These are phyloP conservation scores for Exserohilum turcica DNA, from an alignment of 2,329 filamentous ascomycete species.

Conservation along the genomic window DNA sequence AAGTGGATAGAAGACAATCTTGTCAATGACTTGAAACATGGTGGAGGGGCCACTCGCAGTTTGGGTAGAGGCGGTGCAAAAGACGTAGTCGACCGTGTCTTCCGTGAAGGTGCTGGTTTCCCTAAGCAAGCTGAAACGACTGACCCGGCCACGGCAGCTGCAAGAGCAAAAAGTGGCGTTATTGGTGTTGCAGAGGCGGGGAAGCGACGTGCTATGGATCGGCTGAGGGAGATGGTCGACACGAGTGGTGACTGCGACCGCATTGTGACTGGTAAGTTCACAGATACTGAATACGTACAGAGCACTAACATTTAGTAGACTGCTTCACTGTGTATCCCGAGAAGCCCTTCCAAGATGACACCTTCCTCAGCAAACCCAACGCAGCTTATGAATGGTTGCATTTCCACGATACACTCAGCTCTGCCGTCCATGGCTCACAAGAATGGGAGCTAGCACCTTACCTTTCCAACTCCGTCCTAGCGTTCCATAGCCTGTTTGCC, in stretches of 20 bases:
- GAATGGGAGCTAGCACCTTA: constrained; percentile 93
- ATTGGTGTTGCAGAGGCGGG: constrained; percentile 73
- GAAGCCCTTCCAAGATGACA: constrained; percentile 91
- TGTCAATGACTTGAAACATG: constrained; percentile 69
- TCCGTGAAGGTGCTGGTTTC: constrained; percentile 79
- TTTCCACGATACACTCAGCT: constrained; percentile 85
- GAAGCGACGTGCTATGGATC: constrained; percentile 74
- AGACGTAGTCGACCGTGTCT: constrained; percentile 78
- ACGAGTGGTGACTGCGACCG: constrained; percentile 79
- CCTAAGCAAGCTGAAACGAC: constrained; percentile 61
- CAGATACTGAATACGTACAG: too few species aligned
- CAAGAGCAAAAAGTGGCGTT: constrained; percentile 51
- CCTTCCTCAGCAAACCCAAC: constrained; percentile 84
- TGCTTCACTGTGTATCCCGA: constrained; percentile 86
- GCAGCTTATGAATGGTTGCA: constrained; percentile 91
- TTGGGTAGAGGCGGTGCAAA: constrained; percentile 72
- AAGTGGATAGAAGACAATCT: constrained; percentile 79
- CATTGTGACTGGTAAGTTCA: constrained; percentile 64
- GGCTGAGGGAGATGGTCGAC: constrained; percentile 76
- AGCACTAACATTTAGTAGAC: constrained; percentile 53
- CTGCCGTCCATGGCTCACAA: constrained; percentile 78
- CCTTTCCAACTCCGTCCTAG: constrained; percentile 81
- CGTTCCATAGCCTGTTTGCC: constrained; percentile 90
- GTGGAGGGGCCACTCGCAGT: constrained; percentile 72
- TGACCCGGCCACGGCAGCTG: constrained; percentile 60